phyloP scores from a whole-genome alignment of 2,329 filamentous ascomycete genomes.

The Aspergillus fischeri region DNA sequence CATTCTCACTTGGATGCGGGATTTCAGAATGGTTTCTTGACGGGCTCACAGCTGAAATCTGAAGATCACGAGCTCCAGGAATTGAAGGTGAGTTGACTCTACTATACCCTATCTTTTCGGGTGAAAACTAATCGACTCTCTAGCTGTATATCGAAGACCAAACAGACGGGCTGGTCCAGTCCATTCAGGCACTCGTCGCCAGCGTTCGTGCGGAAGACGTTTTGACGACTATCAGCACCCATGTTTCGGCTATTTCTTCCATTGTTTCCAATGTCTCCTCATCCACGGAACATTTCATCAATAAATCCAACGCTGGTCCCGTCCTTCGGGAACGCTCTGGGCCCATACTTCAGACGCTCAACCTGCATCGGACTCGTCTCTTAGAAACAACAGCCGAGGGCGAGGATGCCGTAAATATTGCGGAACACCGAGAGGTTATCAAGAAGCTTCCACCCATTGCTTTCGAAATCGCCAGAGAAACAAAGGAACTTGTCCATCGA shows the following conservation, averaged over 20 bases:
- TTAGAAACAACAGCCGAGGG: conserved; percentile 61
- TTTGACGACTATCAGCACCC: conserved; percentile 61
- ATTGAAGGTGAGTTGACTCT: conserved; percentile 50
- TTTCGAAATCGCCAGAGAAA: conserved; percentile 80
- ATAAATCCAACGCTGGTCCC: conserved; percentile 43
- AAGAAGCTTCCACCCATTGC: conserved; percentile 74
- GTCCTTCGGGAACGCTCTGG: conserved; percentile 47
- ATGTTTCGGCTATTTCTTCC: conserved; percentile 66
- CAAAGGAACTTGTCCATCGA: conserved; percentile 64
- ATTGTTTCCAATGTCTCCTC: conserved; percentile 67
- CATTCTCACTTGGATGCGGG: conserved; percentile 29
- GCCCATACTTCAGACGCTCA: conserved; percentile 46
- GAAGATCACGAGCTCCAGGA: conserved; percentile 53
- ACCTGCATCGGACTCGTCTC: conserved; percentile 62
- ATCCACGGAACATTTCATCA: conserved; percentile 58
- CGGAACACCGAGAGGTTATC: conserved; percentile 54
- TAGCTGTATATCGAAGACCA: conserved; percentile 79
- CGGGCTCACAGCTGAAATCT: conserved; percentile 29
- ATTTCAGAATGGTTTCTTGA: conserved; percentile 26
- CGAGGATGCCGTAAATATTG: conserved; percentile 53
- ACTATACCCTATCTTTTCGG: conserved; percentile 4
- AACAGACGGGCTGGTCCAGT: conserved; percentile 71
- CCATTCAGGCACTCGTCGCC: conserved; percentile 74
- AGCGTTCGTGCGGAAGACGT: conserved; percentile 64
- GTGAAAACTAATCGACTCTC: conserved; percentile 16